Evolutionary conservation across 176 grass and related monocot species (phyloP).

Genomic region (Pontederia paniculata): DNA sequence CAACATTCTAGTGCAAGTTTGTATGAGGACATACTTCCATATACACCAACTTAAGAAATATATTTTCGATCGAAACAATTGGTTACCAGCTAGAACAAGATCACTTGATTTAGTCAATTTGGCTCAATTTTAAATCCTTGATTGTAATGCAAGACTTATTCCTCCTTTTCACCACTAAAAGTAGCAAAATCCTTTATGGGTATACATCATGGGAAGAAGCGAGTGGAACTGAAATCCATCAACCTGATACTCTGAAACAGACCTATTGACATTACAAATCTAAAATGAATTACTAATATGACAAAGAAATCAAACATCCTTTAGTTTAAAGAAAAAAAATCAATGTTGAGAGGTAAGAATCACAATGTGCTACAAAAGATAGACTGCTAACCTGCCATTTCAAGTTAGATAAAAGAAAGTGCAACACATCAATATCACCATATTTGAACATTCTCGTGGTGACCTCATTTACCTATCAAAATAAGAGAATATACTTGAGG

Average conservation of each 20-base stretch:
- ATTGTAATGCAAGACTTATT: constrained; percentile 39
- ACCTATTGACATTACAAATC: constrained; percentile 37
- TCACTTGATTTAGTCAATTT: neutral
- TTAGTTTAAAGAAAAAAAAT: neutral
- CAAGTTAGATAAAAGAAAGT: no score
- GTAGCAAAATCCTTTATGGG: constrained; percentile 94
- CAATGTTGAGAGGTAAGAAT: neutral
- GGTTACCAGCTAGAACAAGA: neutral
- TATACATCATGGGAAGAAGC: constrained; percentile 86
- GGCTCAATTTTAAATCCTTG: constrained; percentile 5
- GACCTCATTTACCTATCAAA: no score
- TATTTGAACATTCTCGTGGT: no score
- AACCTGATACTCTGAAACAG: constrained; percentile 72
- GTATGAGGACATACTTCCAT: no score
- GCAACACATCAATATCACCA: no score
- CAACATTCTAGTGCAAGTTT: no score
- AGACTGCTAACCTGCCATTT: neutral
- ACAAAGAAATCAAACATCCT: neutral
- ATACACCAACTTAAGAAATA: no score
- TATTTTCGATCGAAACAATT: no score
- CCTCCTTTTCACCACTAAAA: constrained; percentile 78
- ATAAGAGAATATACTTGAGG: no score
- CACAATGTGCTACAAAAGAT: neutral
- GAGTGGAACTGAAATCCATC: constrained; percentile 96
- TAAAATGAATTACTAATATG: neutral